Evolutionary conservation across 768 basidiomycete genomes (phyloP).

Genomic region (Suillus brevipes): DNA sequence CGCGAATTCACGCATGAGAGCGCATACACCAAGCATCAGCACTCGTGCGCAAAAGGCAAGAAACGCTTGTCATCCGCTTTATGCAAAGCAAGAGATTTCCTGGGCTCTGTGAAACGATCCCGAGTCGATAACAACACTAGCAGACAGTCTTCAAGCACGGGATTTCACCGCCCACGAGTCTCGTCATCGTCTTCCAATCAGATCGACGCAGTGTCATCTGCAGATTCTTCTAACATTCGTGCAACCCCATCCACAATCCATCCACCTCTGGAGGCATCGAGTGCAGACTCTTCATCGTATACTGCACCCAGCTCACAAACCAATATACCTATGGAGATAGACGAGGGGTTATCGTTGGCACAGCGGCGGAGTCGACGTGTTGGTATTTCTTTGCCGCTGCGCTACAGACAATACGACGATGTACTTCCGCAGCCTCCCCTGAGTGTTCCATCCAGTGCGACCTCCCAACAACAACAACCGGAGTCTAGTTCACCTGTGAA

Average conservation of each 20-base stretch:
- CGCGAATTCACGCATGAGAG: too few relatives aligned
- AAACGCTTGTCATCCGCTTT: background rate
- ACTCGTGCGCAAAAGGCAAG: background rate
- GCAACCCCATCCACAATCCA: too few relatives aligned
- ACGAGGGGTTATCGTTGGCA: background rate
- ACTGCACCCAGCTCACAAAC: too few relatives aligned
- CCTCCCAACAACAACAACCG: rapidly evolving
- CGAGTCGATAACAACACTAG: background rate
- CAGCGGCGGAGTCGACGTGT: background rate
- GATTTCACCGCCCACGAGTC: background rate
- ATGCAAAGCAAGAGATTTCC: background rate
- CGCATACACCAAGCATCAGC: background rate
- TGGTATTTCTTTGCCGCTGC: background rate
- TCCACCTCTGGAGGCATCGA: too few relatives aligned
- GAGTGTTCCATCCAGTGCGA: background rate
- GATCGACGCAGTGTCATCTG: too few relatives aligned
- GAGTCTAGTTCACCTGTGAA: background rate
- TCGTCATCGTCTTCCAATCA: too few relatives aligned
- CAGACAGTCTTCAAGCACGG: background rate
- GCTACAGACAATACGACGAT: background rate
- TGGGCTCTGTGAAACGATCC: background rate
- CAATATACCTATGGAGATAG: background rate
- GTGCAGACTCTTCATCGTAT: background rate
- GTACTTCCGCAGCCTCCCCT: slow-evolving; percentile 4
- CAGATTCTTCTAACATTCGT: too few relatives aligned